Conservation (phyloP, 768 basidiomycete genomes). For the Lactifluus rugatus region DNA sequence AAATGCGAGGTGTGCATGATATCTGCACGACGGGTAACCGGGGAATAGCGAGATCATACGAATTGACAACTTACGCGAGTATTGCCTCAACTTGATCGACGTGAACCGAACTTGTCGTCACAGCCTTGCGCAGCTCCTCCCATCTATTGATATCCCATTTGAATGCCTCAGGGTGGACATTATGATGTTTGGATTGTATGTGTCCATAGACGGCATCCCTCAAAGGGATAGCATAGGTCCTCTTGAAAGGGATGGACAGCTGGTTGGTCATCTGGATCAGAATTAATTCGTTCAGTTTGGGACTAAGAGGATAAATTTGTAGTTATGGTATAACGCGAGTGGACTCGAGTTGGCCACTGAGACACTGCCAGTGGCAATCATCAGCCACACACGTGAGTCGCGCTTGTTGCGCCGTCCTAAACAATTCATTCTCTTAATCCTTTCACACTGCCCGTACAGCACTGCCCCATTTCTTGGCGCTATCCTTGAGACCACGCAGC, state of each 20-base stretch:
- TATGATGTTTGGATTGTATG: slow-evolving; percentile 49
- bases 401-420: neutral
- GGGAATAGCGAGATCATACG: slow-evolving; percentile 1
- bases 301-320: neutral
- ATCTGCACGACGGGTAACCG: slow-evolving; percentile 39
- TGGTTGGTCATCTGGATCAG: slow-evolving; percentile 91
- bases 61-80: slow-evolving; percentile 43
- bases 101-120: slow-evolving; percentile 41
- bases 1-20: slow-evolving; percentile 83
- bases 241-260: slow-evolving; percentile 66
- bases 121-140: slow-evolving; percentile 55
- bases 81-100: slow-evolving; percentile 43
- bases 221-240: slow-evolving; percentile 47
- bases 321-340: no score
- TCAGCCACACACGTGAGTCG: neutral
- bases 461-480: neutral
- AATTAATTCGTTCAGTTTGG: no score
- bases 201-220: slow-evolving; percentile 50
- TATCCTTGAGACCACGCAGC: neutral
- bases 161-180: slow-evolving; percentile 79
- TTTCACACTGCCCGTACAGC: neutral
- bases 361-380: no score
- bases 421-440: no score
- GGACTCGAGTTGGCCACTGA: neutral
- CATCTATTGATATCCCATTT: slow-evolving; percentile 65